These are phyloP conservation scores for Solanum clarkiae DNA, from an alignment of 257 asterid genomes.

Conservation along the genomic window DNA sequence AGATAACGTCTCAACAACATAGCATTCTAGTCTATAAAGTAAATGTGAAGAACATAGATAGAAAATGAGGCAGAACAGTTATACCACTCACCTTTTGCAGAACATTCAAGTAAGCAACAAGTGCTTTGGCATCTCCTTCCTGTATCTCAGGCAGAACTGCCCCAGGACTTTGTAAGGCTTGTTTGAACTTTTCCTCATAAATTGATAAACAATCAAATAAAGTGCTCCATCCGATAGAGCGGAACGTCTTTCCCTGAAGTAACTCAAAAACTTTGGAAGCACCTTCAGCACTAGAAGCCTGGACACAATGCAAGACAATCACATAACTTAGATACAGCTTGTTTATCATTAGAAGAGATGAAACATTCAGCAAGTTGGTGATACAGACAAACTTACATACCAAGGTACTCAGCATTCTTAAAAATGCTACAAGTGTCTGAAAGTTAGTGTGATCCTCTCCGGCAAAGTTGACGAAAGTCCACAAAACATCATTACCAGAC, in stretches of 20 bases:
- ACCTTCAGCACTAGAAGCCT: conserved; percentile 86
- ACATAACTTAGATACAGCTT: neutral
- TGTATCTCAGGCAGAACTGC: conserved; percentile 69
- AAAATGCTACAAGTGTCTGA: conserved; percentile 88
- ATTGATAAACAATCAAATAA: conserved; percentile 73
- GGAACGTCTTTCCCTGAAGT: conserved; percentile 83
- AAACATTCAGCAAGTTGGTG: neutral
- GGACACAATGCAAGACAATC: conserved; percentile 19
- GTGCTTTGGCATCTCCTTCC: conserved; percentile 96
- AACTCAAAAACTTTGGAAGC: conserved; percentile 88
- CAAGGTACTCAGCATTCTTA: conserved; percentile 84
- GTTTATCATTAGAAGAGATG: neutral
- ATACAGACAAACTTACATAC: conserved; percentile 30
- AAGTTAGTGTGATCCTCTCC: conserved; percentile 93
- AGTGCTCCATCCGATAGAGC: conserved; percentile 87
- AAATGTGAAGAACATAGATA: neutral
- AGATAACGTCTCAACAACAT: neutral
- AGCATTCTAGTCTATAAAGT: neutral
- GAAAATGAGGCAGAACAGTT: neutral
- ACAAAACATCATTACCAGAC: conserved; percentile 80
- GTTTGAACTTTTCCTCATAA: conserved; percentile 83
- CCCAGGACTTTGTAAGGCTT: conserved; percentile 73
- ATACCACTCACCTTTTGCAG: conserved; percentile 49
- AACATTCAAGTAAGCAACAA: conserved; percentile 86
- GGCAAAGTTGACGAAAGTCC: conserved; percentile 96